Evolutionary conservation across 1,284 basidiomycete genomes (phyloP).

Genomic region (Sanguinoderma infundibulare): DNA sequence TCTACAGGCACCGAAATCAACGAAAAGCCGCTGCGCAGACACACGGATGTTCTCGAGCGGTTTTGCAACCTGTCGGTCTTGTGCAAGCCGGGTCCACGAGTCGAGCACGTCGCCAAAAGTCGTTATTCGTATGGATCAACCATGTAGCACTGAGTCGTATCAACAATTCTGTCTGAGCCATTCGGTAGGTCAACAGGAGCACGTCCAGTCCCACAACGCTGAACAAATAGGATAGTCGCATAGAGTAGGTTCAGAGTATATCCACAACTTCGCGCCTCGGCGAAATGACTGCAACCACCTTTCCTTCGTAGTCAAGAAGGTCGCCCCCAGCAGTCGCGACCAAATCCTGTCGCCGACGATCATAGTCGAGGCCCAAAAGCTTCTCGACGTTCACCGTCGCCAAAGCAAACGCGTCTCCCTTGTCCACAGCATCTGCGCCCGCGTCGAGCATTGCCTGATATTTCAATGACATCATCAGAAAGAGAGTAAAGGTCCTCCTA

Average conservation of each 20-base stretch:
- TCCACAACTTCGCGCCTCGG: constrained; percentile 48
- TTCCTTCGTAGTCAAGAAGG: constrained; percentile 59
- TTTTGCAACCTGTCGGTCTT: not conserved
- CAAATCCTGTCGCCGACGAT: constrained; percentile 46
- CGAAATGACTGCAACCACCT: constrained; percentile 65
- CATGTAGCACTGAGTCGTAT: too few species aligned
- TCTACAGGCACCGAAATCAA: too few species aligned
- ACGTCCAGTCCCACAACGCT: not conserved
- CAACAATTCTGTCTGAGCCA: too few species aligned
- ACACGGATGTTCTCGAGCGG: too few species aligned
- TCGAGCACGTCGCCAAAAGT: too few species aligned
- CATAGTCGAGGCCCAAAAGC: constrained; percentile 46
- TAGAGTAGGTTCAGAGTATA: constrained; percentile 18
- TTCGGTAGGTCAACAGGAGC: not conserved
- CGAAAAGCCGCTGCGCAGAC: too few species aligned
- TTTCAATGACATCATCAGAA: not conserved
- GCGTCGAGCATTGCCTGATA: constrained; percentile 39
- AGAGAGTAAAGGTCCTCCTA: constrained; percentile 28
- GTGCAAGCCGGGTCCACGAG: too few species aligned
- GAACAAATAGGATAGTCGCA: too few species aligned
- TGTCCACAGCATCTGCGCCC: constrained; percentile 39
- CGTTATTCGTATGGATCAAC: too few species aligned
- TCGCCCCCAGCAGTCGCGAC: constrained; percentile 70
- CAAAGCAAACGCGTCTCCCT: constrained; percentile 47
- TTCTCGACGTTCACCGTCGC: constrained; percentile 55